Conservation (phyloP, 1,139 yeast species). For the Suhomyces atakaporum region DNA sequence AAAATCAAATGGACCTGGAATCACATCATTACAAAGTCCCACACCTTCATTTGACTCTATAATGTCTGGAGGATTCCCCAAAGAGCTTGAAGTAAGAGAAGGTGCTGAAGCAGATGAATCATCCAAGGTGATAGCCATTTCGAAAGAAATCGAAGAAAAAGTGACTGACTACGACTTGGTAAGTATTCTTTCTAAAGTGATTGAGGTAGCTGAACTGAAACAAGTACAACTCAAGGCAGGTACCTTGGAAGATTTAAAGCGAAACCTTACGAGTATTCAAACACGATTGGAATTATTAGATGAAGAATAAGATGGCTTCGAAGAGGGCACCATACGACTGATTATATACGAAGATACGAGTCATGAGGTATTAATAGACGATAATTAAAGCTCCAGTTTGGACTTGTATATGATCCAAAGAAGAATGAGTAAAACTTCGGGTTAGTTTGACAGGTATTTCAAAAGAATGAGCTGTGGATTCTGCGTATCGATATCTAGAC, state of each 20-base stretch:
- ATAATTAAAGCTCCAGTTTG: too few species aligned
- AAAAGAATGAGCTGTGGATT: too few species aligned
- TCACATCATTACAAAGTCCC: not conserved
- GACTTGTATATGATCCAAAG: too few species aligned
- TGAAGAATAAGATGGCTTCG: not conserved
- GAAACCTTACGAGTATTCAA: not conserved
- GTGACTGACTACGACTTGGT: slow-evolving; percentile 5
- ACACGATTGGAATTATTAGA: not conserved
- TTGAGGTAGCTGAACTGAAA: slow-evolving; percentile 4
- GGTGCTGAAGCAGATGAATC: not conserved
- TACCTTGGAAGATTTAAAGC: slow-evolving; percentile 4
- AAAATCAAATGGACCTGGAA: slow-evolving; percentile 2
- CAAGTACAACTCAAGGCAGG: slow-evolving; percentile 2
- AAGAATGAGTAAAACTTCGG: too few species aligned
- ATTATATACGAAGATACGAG: too few species aligned
- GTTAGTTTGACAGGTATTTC: too few species aligned
- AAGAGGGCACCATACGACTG: too few species aligned
- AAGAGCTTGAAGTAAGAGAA: not conserved
- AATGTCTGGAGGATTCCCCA: not conserved
- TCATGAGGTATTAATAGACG: too few species aligned
- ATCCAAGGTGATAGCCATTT: not conserved
- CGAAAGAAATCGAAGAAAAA: slow-evolving; percentile 3
- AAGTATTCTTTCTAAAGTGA: slow-evolving; percentile 3
- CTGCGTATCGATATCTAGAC: too few species aligned
- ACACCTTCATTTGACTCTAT: not conserved